A percentile compares a stretch with the other conserved stretches of the same genome.
These are phyloP conservation scores for Cordyceps cicadae DNA, from an alignment of 2,329 filamentous ascomycete genomes.

Conservation along the genomic window DNA sequence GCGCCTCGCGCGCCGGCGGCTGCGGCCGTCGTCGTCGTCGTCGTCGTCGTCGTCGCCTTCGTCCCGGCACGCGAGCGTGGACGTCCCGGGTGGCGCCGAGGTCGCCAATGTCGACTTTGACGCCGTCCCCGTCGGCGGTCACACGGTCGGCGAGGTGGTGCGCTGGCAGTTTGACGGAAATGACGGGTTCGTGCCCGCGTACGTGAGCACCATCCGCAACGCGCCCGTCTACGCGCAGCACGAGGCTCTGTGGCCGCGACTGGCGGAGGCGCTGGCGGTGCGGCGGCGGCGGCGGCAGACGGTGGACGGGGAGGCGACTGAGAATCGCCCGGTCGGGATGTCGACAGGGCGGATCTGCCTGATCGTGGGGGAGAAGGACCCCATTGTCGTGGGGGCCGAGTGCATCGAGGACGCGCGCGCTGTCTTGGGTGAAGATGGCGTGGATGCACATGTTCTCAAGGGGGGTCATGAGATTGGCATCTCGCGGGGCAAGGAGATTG, in stretches of 20 bases:
- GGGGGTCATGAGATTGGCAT: conserved; percentile 66
- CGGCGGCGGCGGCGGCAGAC: background rate
- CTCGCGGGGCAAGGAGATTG: conserved; percentile 50
- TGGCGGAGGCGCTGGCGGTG: conserved; percentile 40
- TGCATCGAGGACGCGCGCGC: conserved; percentile 50
- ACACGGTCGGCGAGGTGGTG: conserved; percentile 51
- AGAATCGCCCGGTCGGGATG: conserved; percentile 27
- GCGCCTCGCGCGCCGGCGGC: conserved; percentile 40
- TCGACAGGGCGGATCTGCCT: conserved; percentile 48
- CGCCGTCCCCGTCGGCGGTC: conserved; percentile 43
- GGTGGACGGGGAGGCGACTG: conserved; percentile 11
- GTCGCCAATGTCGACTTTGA: conserved; percentile 33
- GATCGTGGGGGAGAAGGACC: conserved; percentile 57
- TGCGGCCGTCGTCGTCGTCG: conserved; percentile 30
- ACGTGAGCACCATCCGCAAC: conserved; percentile 61
- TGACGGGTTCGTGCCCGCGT: conserved; percentile 58
- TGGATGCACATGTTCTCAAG: conserved; percentile 48
- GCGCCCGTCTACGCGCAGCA: conserved; percentile 59
- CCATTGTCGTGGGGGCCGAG: conserved; percentile 59
- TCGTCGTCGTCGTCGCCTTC: conserved; percentile 18
- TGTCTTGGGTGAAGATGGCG: conserved; percentile 48
- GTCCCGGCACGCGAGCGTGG: conserved; percentile 27
- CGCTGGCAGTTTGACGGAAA: conserved; percentile 62
- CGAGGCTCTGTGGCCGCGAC: conserved; percentile 48
- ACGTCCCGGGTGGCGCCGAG: conserved; percentile 33